Base-by-base conservation (phyloP, 1,139 yeast species). In the Tardiomyces blankii region DNA sequence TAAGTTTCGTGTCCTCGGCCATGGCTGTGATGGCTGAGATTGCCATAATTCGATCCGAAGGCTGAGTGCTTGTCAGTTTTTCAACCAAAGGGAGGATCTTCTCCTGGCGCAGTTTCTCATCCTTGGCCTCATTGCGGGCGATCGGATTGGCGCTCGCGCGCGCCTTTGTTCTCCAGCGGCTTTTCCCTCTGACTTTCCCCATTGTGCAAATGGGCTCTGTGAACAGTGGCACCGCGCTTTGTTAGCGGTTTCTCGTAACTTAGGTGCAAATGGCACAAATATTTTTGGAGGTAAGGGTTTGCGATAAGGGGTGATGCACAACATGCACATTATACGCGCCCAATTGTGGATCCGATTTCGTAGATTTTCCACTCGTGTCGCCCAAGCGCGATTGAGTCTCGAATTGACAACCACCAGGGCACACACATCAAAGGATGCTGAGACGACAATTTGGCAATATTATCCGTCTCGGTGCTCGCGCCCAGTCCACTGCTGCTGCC, bases 11-110 rank as follows among this genome's bases (percentile, higher is more conserved):
- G 56, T 86, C 93, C 51, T 85, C 95, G 48, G 82, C 72, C 53
- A 88, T 65, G 0, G 81, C 78, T 12, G 83, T 73, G 38, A 87
- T 79, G 3, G 93, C 82, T 6, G 82, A 77, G 33, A 87, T 65
- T 1, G 95, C 93, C 77, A 82, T 78, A 1, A 85, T 72, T 52
- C 86, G 73, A 49, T 88, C 96, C 59, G 82, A 80, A 2, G 86
- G 75, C 12, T 77, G 70, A 1, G 78, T 64, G 8, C 88, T 75
- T 48, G 74, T 68, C 49, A 89, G 68, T 57, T 83, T 80, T 46
- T 74, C 72, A 38, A 88, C 68, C 53, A 88, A 66, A 0, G 95
- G 93, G 39, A 75, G 60, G 49, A 87, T 74, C 57, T 80, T 46
- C 13, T 54, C 53, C 28, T 51, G 42, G 9, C 49, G 41, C 4